Evolutionary conservation across 2,329 filamentous ascomycete genomes (phyloP).

Genomic region (Colletotrichum cuscutae): DNA sequence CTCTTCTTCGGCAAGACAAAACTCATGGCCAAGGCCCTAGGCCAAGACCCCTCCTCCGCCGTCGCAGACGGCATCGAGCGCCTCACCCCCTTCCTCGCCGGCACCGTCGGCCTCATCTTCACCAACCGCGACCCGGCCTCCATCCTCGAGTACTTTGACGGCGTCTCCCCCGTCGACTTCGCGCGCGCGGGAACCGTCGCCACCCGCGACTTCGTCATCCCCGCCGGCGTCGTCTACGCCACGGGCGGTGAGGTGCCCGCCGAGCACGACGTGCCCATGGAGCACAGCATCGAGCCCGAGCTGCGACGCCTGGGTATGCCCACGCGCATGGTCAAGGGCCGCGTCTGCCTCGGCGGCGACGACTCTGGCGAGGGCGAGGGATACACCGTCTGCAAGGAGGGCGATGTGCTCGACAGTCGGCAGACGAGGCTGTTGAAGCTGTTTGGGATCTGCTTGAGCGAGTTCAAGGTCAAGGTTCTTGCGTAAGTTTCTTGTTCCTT

Average conservation of each 20-base stretch:
- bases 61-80: constrained; percentile 80
- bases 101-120: constrained; percentile 90
- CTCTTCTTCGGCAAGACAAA: constrained; percentile 99
- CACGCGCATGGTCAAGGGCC: constrained; percentile 87
- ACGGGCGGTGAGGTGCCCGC: constrained; percentile 81
- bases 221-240: constrained; percentile 83
- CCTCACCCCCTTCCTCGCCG: constrained; percentile 76
- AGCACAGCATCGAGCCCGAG: constrained; percentile 90
- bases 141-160: constrained; percentile 78
- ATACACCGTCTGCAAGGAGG: constrained; percentile 87
- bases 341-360: constrained; percentile 76
- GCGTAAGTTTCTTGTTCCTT: constrained; percentile 64
- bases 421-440: constrained; percentile 95
- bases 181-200: constrained; percentile 86
- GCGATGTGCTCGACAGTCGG: constrained; percentile 85
- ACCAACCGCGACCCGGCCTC: constrained; percentile 78
- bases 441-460: constrained; percentile 89
- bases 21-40: constrained; percentile 96
- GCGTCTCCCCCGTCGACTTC: constrained; percentile 83
- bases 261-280: constrained; percentile 86
- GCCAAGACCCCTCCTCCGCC: constrained; percentile 80
- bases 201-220: constrained; percentile 80
- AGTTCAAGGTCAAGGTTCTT: constrained; percentile 85
- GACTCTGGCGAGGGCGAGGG: constrained; percentile 54
- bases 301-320: constrained; percentile 90